Percentiles rank a stretch among this genome's conserved stretches.
Evolutionary conservation across 441 rosid species (phyloP).

Genomic region (Syzygium malaccense): DNA sequence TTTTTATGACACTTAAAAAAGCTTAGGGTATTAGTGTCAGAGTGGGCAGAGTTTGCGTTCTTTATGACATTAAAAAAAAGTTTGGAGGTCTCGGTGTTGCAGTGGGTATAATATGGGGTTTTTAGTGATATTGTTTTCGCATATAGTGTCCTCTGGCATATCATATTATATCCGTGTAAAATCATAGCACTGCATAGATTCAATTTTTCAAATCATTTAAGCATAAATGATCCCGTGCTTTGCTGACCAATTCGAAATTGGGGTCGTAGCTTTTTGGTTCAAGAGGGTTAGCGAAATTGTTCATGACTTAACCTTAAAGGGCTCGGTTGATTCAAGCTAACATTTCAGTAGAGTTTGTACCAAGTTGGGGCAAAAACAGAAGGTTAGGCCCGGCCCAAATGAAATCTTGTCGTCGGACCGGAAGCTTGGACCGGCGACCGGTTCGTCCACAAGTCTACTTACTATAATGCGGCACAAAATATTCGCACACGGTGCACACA

Average conservation of each 20-base stretch:
- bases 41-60: background rate
- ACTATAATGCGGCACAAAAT: background rate
- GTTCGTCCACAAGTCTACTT: background rate
- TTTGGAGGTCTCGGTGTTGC: background rate
- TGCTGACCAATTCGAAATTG: background rate
- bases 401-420: background rate
- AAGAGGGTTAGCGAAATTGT: background rate
- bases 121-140: background rate
- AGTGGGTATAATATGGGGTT: background rate
- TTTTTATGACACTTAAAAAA: background rate
- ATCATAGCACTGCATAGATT: background rate
- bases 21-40: background rate
- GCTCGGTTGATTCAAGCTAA: background rate
- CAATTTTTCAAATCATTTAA: background rate
- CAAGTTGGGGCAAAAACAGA: background rate
- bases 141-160: background rate
- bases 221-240: background rate
- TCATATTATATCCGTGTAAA: background rate
- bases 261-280: background rate
- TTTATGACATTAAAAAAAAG: background rate
- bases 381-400: background rate
- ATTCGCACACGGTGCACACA: background rate
- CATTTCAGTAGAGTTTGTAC: background rate
- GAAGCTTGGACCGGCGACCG: background rate
- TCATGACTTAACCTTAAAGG: background rate